Evolutionary conservation across 768 basidiomycete genomes (phyloP), one percentile per base, ranked within the genome.

Genomic region (Boletus bicolor): DNA sequence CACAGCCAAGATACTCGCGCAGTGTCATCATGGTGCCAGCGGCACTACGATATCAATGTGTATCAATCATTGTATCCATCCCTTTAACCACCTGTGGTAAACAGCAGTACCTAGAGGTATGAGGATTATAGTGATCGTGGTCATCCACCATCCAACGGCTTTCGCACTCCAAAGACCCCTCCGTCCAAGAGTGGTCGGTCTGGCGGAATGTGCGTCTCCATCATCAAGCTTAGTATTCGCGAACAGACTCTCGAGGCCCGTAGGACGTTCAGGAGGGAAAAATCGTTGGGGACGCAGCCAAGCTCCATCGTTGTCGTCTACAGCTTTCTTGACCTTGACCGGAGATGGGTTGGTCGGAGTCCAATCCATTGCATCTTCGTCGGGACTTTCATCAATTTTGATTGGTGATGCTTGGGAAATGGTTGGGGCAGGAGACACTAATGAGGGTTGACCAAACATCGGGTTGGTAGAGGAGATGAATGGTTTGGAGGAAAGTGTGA

Each of bases 231-330:
- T 78, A 11, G 87, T 83, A 57, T 74, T 76, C 54, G 84, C 83
- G 57, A 91, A 85, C 15, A 91, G 71, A 37, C 77, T 76, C 68
- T 91, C 89, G 8, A 91, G 76, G 14, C 89, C 89, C 1, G 89
- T 91, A 1, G 88, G 86, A 57, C 82, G 80, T 66, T 90, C 88
- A 0, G 88, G 89, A 15, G 87, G 80, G 60, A 90, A 91, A 66
- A 90, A 91, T 14, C 79, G 78, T 61, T 89, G 89, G 4, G 85
- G 87, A 5, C 83, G 81, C 48, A 91, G 63, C 82, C 80, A 85
- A 26, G 73, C 68, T 8, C 75, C 75, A 51, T 80, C 77, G 19
- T 78, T 58, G 32, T 71, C 64, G 38, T 65, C 58, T 42, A 58
- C 50, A 1, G 49, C 8, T 54, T 57, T 61, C 73, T 64, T 55